These are phyloP conservation scores for Volvox carteri DNA, from an alignment of 163 green algal species.

Conservation along the genomic window DNA sequence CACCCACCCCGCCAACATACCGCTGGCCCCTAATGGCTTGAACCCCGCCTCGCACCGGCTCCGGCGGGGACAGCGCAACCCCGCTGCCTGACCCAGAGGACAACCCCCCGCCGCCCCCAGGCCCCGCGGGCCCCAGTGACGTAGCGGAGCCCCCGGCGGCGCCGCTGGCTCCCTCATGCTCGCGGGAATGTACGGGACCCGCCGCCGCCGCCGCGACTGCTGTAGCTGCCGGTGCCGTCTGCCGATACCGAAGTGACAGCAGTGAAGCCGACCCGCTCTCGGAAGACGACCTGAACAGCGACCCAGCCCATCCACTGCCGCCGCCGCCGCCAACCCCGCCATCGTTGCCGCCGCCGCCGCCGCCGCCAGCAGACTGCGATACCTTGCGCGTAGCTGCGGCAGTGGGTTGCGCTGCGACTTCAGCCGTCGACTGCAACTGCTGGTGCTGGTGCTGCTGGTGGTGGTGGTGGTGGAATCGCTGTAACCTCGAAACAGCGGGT, in stretches of 20 bases:
- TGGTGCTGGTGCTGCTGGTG: constrained; percentile 2
- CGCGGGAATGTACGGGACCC: too few relatives aligned
- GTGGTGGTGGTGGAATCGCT: neutral
- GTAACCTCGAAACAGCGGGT: neutral
- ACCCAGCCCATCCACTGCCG: neutral
- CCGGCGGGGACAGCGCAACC: too few relatives aligned
- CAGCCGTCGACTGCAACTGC: neutral
- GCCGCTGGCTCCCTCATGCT: neutral
- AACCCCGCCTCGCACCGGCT: too few relatives aligned
- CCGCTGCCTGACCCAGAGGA: too few relatives aligned
- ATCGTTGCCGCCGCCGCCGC: neutral
- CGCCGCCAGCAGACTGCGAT: neutral
- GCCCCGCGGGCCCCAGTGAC: too few relatives aligned
- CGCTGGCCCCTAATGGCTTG: too few relatives aligned
- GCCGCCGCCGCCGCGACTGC: neutral
- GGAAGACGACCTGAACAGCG: neutral
- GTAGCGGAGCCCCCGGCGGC: neutral
- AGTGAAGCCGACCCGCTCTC: neutral
- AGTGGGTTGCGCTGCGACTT: neutral
- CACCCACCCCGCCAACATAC: too few relatives aligned
- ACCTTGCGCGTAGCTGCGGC: neutral
- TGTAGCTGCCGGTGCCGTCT: neutral
- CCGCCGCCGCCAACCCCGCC: neutral
- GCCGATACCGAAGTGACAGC: neutral
- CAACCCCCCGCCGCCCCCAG: too few relatives aligned